phyloP scores from a whole-genome alignment of 2,329 filamentous ascomycete species.

The Fusarium neocosmosporiellum region DNA sequence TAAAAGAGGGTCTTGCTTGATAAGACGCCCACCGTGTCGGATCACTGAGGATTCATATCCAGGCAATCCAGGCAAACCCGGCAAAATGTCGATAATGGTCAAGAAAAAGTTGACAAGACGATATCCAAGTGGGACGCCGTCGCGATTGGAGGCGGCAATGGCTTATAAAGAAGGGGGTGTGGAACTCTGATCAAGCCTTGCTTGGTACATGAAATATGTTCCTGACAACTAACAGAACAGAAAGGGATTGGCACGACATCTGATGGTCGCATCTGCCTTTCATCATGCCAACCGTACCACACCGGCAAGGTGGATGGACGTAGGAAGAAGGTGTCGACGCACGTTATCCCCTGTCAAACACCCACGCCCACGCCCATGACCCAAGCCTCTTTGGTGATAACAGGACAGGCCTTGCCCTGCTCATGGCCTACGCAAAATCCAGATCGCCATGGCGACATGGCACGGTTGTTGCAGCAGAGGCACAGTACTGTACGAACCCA shows the following conservation, averaged over 20 bases:
- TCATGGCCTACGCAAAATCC: constrained; percentile 15
- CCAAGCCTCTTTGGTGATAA: constrained; percentile 33
- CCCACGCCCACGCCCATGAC: constrained; percentile 14
- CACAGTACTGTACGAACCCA: constrained; percentile 18
- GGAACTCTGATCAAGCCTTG: constrained; percentile 14
- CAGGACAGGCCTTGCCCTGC: constrained; percentile 23
- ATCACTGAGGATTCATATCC: constrained; percentile 19
- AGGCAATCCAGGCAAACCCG: constrained; percentile 22
- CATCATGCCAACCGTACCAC: constrained; percentile 20
- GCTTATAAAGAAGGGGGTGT: constrained; percentile 26
- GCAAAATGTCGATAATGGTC: constrained; percentile 17
- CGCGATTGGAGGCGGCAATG: constrained; percentile 35
- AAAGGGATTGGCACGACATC: constrained; percentile 31
- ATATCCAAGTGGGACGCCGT: constrained; percentile 14
- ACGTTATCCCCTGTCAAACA: constrained; percentile 15
- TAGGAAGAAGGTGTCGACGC: constrained; percentile 4
- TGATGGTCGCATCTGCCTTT: constrained; percentile 35
- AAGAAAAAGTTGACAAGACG: constrained; percentile 8
- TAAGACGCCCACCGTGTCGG: constrained; percentile 41
- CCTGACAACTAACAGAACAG: constrained; percentile 3
- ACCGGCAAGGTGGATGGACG: neutral
- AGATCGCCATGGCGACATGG: constrained; percentile 27
- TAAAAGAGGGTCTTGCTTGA: constrained; percentile 45
- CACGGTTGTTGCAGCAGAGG: constrained; percentile 27
- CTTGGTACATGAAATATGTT: constrained; percentile 14